These are phyloP conservation scores for Macroventuria anomochaeta DNA, from an alignment of 2,329 filamentous ascomycete species.

Conservation along the genomic window DNA sequence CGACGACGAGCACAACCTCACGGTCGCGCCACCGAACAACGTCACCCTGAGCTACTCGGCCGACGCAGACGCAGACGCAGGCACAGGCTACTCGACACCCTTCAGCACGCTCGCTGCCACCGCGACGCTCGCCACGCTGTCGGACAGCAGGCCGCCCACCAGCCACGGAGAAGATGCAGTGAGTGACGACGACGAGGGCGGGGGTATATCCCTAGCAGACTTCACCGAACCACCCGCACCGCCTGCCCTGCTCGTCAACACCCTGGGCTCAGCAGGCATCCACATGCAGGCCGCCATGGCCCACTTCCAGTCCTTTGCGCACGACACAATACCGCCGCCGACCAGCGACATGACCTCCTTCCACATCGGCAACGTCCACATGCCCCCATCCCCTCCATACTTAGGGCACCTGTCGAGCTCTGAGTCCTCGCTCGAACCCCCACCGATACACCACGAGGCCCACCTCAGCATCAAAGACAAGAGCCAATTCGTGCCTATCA, in stretches of 20 bases:
- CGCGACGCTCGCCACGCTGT: constrained; percentile 38
- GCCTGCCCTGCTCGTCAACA: constrained; percentile 6
- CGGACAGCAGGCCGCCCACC: constrained; percentile 38
- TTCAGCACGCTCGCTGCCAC: constrained; percentile 33
- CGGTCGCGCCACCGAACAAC: constrained; percentile 20
- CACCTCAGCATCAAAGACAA: constrained; percentile 40
- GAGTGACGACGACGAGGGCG: constrained; percentile 27
- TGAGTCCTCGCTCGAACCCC: constrained; percentile 30
- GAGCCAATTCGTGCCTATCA: constrained; percentile 37
- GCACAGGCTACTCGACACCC: constrained; percentile 23
- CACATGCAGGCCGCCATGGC: constrained; percentile 26
- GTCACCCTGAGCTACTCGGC: constrained; percentile 19
- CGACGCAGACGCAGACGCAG: constrained; percentile 10
- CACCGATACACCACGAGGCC: constrained; percentile 34
- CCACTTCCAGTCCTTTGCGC: constrained; percentile 21
- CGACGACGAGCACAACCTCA: constrained; percentile 11
- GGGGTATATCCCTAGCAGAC: constrained; percentile 39
- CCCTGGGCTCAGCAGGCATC: constrained; percentile 6
- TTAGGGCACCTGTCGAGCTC: constrained; percentile 24
- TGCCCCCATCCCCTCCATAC: constrained; percentile 18
- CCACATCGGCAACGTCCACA: constrained; percentile 23
- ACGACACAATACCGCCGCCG: constrained; percentile 15
- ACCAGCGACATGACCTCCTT: constrained; percentile 19
- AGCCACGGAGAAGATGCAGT: constrained; percentile 31
- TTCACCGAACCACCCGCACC: constrained; percentile 10